Conservation (phyloP, 2,329 filamentous ascomycete species). For the Colletotrichum gigasporum region DNA sequence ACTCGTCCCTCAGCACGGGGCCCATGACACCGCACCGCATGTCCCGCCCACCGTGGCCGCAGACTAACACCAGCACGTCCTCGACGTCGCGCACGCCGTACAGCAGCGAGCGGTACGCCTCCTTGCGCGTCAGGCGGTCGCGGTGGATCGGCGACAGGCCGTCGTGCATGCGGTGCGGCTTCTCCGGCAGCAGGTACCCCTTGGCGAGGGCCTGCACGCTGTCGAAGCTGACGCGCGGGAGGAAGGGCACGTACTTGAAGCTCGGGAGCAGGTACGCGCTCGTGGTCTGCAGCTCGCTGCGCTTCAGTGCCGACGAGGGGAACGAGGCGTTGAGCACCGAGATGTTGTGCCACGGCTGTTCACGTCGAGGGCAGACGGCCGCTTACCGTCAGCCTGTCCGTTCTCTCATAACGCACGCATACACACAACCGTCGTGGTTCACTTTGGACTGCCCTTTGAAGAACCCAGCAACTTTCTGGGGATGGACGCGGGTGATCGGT, state of each 20-base stretch:
- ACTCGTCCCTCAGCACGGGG: constrained; percentile 76
- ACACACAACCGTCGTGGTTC: neutral
- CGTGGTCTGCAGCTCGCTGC: constrained; percentile 58
- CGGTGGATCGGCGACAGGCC: constrained; percentile 66
- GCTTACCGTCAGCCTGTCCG: constrained; percentile 44
- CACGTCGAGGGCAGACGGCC: constrained; percentile 5
- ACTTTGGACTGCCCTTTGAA: no score
- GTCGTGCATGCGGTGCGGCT: constrained; percentile 70
- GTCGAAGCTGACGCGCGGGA: constrained; percentile 70
- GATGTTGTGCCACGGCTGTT: constrained; percentile 87
- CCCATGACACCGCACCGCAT: constrained; percentile 83
- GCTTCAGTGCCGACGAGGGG: constrained; percentile 60
- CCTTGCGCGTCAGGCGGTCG: constrained; percentile 61
- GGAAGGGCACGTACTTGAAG: constrained; percentile 81
- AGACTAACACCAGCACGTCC: constrained; percentile 83
- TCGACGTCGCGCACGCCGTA: constrained; percentile 67
- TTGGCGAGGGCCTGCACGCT: constrained; percentile 67
- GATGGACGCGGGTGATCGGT: no score
- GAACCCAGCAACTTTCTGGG: no score
- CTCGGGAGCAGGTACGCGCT: constrained; percentile 83
- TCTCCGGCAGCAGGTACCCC: constrained; percentile 71
- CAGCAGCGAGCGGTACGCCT: constrained; percentile 61
- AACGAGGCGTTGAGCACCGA: constrained; percentile 82
- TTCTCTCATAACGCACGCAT: neutral
- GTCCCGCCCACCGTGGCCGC: constrained; percentile 86